These are phyloP conservation scores for Massariosphaeria phaeospora DNA, from an alignment of 495 filamentous ascomycete genomes.

Conservation along the genomic window DNA sequence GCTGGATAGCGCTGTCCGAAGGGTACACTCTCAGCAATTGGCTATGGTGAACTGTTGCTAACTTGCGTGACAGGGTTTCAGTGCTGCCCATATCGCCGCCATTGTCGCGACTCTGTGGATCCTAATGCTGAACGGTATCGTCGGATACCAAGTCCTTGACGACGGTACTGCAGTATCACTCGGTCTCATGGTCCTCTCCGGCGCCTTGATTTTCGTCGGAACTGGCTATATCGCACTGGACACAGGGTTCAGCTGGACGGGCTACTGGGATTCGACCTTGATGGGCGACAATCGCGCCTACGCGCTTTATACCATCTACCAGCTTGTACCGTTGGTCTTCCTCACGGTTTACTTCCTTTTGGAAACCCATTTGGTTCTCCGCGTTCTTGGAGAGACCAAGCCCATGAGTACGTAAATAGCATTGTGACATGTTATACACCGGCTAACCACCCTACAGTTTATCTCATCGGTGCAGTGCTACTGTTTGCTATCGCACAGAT, in stretches of 20 bases:
- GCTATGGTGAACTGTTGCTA: constrained; percentile 9
- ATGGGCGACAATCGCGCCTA: constrained; percentile 57
- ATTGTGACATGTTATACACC: constrained; percentile 7
- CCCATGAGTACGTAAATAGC: constrained; percentile 64
- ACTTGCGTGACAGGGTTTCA: constrained; percentile 65
- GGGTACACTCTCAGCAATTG: constrained; percentile 47
- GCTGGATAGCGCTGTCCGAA: constrained; percentile 58
- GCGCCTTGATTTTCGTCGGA: constrained; percentile 70
- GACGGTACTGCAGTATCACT: constrained; percentile 85
- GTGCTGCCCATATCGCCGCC: constrained; percentile 83
- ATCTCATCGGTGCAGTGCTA: constrained; percentile 65
- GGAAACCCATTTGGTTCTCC: constrained; percentile 74
- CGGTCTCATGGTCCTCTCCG: constrained; percentile 67
- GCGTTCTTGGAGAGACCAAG: constrained; percentile 74
- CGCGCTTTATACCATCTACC: constrained; percentile 89
- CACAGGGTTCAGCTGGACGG: constrained; percentile 82
- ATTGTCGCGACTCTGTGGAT: constrained; percentile 88
- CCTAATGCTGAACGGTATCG: constrained; percentile 82
- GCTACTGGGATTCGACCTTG: constrained; percentile 60
- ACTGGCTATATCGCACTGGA: constrained; percentile 95
- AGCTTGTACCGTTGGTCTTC: constrained; percentile 84
- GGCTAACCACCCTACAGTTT: constrained; percentile 50
- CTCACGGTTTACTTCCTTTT: constrained; percentile 76
- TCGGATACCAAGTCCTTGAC: constrained; percentile 90
- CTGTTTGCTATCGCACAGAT: constrained; percentile 90